These are phyloP conservation scores for Saturnispora serradocipensis DNA, from an alignment of 805 yeast genomes.

Conservation along the genomic window DNA sequence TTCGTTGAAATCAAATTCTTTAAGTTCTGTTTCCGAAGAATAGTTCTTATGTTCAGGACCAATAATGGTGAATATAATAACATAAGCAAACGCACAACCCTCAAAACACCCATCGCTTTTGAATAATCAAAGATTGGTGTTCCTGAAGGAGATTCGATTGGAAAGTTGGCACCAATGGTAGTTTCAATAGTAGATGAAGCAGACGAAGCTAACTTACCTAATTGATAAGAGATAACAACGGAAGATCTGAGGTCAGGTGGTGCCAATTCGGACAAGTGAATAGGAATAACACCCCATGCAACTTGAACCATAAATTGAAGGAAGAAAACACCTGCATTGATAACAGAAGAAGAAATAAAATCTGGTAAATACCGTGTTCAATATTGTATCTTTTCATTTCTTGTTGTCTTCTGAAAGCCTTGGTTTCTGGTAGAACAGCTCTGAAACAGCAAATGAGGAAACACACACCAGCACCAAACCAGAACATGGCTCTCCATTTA, in stretches of 20 bases:
- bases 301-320: slow-evolving; percentile 60
- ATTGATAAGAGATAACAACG: slow-evolving; percentile 50
- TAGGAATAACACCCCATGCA: slow-evolving; percentile 60
- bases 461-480: slow-evolving; percentile 59
- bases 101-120: slow-evolving; percentile 57
- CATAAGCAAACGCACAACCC: slow-evolving; percentile 51
- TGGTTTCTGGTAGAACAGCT: slow-evolving; percentile 40
- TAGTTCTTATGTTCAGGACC: slow-evolving; percentile 50
- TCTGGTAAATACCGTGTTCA: slow-evolving; percentile 25
- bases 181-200: slow-evolving; percentile 65
- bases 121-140: slow-evolving; percentile 39
- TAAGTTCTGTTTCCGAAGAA: slow-evolving; percentile 17
- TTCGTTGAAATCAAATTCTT: slow-evolving; percentile 12
- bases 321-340: slow-evolving; percentile 53
- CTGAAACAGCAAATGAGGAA: slow-evolving; percentile 35
- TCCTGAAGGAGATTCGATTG: slow-evolving; percentile 28
- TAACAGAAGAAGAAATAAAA: slow-evolving; percentile 32
- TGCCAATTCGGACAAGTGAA: slow-evolving; percentile 51
- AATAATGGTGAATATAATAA: slow-evolving; percentile 39
- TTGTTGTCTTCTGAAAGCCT: slow-evolving; percentile 38
- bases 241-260: slow-evolving; percentile 57
- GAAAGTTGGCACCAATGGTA: slow-evolving; percentile 50
- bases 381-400: slow-evolving; percentile 26
- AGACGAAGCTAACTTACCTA: slow-evolving; percentile 59
- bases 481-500: slow-evolving; percentile 57